Evolutionary conservation across 352 stramenopile genomes (phyloP), one percentile per base, ranked within the genome.

Genomic region (Pythium guiyangense): DNA sequence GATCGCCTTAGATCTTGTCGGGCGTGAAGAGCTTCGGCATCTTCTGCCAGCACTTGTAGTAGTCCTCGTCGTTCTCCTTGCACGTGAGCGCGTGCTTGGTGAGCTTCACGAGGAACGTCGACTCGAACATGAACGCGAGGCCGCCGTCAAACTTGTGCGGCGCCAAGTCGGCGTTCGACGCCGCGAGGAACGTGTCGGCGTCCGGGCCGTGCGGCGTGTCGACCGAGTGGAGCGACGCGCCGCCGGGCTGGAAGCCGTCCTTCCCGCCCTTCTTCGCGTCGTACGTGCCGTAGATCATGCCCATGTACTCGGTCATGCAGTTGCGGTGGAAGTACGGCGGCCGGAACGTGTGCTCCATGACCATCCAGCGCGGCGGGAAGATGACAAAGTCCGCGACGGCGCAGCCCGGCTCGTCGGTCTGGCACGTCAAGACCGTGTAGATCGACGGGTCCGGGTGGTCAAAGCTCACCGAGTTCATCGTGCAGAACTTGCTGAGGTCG

Each of bases 111-210:
- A 97, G 84, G 58, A 93, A 94, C 40, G 86, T 97, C 26, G 87
- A 92, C 76, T 99, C 96, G 75, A 99, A 99, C 96, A 99, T 99
- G 70, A 99, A 99, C 37, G 96, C 96, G 14, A 99, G 70, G 6
- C 94, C 94, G 52, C 79, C 81, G 14, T 96, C 76, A 67, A 98
- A 98, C 55, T 96, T 97, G 11, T 89, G 62, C 2, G 96, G 95
- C 49, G 77, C 79, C 22, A 89, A 85, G 54, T 88, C 72, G 50
- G 70, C 79, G 49, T 86, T 87, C 11, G 93, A 94, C 34, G 92
- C 96, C 40, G 75, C 81, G 31, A 93, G 61, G 74, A 98, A 99
- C 18, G 93, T 97, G 14, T 71, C 74, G 5, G 86, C 70, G 76
- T 99, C 96, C 1, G 96, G 96, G 12, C 96, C 96, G 69, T 99